Conservation (phyloP, 1,139 yeast genomes). For the Sporopachydermia cereana region DNA sequence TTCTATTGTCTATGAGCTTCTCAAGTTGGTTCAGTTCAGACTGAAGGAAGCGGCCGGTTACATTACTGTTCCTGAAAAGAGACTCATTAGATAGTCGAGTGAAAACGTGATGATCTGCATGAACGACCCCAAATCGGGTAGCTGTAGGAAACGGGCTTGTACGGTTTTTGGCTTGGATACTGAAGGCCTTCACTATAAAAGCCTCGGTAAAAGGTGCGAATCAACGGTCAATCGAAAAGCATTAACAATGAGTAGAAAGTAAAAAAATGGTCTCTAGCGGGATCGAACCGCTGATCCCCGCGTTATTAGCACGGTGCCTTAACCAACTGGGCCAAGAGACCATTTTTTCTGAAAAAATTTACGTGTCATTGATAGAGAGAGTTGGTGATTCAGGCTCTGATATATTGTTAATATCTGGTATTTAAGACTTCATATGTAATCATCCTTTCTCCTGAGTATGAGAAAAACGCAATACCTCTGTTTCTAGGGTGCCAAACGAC, state of each 20-base stretch:
- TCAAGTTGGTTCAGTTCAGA: constrained; percentile 48
- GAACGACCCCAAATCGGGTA: background rate
- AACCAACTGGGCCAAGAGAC: constrained; percentile 6
- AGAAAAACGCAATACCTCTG: no score
- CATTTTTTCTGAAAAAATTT: background rate
- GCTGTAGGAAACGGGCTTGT: no score
- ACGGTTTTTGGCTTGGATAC: no score
- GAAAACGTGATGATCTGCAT: background rate
- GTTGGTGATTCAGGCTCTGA: no score
- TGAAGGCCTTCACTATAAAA: no score
- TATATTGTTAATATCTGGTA: no score
- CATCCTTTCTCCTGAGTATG: no score
- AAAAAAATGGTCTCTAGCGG: constrained; percentile 5
- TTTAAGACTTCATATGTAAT: no score
- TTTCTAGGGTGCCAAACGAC: no score
- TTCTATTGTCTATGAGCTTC: constrained; percentile 41
- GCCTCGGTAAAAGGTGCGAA: no score
- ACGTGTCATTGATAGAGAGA: no score
- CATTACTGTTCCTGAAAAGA: constrained; percentile 31
- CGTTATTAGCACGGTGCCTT: constrained; percentile 6
- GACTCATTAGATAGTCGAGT: constrained; percentile 23
- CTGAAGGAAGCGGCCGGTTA: constrained; percentile 42
- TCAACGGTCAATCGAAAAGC: no score
- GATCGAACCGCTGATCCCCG: constrained; percentile 7
- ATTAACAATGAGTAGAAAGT: background rate